Percentiles rank a stretch among this genome's conserved stretches.
phyloP scores from a whole-genome alignment of 2,329 filamentous ascomycete genomes.

The Epichloe brachyelytri region DNA sequence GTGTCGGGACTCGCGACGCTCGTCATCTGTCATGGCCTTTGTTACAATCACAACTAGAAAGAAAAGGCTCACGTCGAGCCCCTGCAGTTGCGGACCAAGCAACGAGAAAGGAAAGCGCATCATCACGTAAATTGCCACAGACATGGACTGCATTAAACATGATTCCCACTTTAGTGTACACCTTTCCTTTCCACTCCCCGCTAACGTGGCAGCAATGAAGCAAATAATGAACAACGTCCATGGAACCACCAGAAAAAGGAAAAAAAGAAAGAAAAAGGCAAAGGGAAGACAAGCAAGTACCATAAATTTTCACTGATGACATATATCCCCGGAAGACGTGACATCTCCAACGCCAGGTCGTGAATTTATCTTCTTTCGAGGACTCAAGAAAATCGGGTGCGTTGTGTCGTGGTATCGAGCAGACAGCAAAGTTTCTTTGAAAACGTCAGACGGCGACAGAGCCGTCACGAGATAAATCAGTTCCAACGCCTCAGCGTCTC shows the following conservation, averaged over 20 bases:
- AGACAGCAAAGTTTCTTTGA: constrained; percentile 19
- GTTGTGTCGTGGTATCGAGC: constrained; percentile 15
- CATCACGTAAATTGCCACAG: not conserved
- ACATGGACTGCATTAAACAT: not conserved
- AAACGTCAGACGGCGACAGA: constrained; percentile 9
- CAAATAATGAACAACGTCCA: not conserved
- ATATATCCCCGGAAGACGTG: constrained; percentile 22
- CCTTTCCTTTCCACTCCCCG: not conserved
- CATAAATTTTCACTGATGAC: constrained; percentile 25
- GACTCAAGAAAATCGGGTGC: constrained; percentile 18
- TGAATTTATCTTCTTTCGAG: constrained; percentile 15
- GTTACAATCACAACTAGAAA: too few species aligned
- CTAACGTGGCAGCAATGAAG: constrained; percentile 1
- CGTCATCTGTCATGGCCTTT: too few species aligned
- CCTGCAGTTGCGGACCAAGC: too few species aligned
- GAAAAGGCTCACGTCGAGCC: too few species aligned
- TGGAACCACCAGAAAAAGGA: not conserved
- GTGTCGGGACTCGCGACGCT: too few species aligned
- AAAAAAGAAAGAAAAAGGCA: constrained; percentile 1
- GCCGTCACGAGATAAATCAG: constrained; percentile 14
- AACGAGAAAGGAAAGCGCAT: not conserved
- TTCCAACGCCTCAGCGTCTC: constrained; percentile 17
- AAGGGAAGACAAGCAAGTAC: constrained; percentile 16
- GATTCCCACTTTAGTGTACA: constrained; percentile 2
- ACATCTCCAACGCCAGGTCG: constrained; percentile 29